These are phyloP conservation scores for Coprinopsis cinerea DNA, from an alignment of 768 basidiomycete genomes.

Conservation along the genomic window DNA sequence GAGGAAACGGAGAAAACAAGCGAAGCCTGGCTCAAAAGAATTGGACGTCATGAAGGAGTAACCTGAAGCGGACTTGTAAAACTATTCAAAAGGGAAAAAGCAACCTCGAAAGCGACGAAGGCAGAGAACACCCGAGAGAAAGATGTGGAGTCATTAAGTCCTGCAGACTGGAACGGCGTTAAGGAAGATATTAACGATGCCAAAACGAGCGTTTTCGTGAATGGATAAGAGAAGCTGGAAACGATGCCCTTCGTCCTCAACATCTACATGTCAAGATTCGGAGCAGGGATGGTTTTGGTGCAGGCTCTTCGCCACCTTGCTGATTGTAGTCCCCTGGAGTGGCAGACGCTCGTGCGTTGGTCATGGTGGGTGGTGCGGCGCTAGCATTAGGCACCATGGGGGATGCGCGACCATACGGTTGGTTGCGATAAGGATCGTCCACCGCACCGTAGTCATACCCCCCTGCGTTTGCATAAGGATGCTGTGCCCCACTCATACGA, in stretches of 20 bases:
- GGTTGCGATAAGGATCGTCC: slow-evolving; percentile 54
- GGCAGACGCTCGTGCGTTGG: slow-evolving; percentile 62
- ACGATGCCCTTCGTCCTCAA: slow-evolving; percentile 32
- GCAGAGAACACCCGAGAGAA: slow-evolving; percentile 18
- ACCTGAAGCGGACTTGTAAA: too few species aligned
- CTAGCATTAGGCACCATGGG: slow-evolving; percentile 74
- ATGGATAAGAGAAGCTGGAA: slow-evolving; percentile 13
- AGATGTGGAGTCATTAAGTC: slow-evolving; percentile 4
- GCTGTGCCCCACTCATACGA: slow-evolving; percentile 43
- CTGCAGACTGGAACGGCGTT: background rate
- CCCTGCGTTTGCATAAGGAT: slow-evolving; percentile 67
- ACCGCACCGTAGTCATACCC: slow-evolving; percentile 54
- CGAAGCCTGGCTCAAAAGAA: too few species aligned
- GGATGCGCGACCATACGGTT: slow-evolving; percentile 72
- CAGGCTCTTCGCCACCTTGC: slow-evolving; percentile 52
- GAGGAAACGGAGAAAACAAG: background rate
- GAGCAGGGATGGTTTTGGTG: slow-evolving; percentile 51
- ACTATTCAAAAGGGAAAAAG: too few species aligned
- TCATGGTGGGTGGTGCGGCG: slow-evolving; percentile 67
- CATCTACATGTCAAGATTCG: slow-evolving; percentile 77
- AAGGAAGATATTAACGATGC: too few species aligned
- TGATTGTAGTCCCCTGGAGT: slow-evolving; percentile 53
- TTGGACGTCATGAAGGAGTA: too few species aligned
- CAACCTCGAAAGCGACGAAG: slow-evolving; percentile 18
- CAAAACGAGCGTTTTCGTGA: too few species aligned